Conservation (phyloP, 1,284 basidiomycete genomes). For the Coniferiporia weirii region DNA sequence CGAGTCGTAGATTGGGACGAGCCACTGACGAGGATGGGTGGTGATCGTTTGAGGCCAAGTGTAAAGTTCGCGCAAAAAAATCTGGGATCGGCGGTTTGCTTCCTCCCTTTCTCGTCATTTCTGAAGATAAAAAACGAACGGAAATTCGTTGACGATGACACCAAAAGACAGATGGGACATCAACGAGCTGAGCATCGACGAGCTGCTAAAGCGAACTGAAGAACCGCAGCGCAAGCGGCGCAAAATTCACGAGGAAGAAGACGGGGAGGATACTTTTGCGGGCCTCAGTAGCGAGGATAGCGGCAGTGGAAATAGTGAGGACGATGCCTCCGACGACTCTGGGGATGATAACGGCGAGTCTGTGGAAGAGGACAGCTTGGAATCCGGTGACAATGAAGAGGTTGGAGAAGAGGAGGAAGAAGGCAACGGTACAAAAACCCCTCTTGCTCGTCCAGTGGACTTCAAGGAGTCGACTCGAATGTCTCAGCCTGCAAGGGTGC, state of each 20-base stretch:
- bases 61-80: background rate
- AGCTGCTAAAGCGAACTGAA: constrained; percentile 35
- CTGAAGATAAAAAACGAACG: too few species aligned
- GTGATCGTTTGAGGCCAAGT: background rate
- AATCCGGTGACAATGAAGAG: constrained; percentile 13
- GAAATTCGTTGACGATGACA: background rate
- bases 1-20: background rate
- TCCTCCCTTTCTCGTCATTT: background rate
- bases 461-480: constrained; percentile 24
- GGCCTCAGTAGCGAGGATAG: constrained; percentile 20
- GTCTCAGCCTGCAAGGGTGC: constrained; percentile 8
- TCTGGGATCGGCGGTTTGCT: background rate
- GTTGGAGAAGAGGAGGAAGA: constrained; percentile 11
- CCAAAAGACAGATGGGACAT: background rate
- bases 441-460: constrained; percentile 14
- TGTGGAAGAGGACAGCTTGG: constrained; percentile 17
- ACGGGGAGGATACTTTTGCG: background rate
- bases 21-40: background rate
- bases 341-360: constrained; percentile 12
- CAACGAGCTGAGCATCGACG: constrained; percentile 25
- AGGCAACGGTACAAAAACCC: constrained; percentile 5
- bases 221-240: constrained; percentile 27
- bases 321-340: background rate
- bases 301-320: constrained; percentile 16
- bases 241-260: constrained; percentile 16